phyloP scores from a whole-genome alignment of 164 flowering plant genomes.

The Aristolochia fimbriata region DNA sequence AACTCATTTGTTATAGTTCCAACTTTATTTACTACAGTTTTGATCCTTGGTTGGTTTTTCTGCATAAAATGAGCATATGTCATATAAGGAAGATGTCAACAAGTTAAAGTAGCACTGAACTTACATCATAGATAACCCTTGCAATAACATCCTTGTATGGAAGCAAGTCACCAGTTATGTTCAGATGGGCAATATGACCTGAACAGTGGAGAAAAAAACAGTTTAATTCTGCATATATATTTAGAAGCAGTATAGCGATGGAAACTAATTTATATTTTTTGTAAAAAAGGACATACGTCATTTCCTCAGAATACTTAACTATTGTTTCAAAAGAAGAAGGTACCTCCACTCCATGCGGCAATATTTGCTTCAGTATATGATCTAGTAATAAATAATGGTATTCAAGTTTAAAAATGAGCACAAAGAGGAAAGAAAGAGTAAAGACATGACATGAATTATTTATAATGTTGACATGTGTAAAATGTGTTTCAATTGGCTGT shows the following conservation, averaged over 20 bases:
- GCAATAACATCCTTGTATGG: slow-evolving; percentile 88
- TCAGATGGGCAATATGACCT: slow-evolving; percentile 98
- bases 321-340: slow-evolving; percentile 98
- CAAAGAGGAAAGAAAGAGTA: neutral
- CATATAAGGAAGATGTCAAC: neutral
- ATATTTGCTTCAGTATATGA: slow-evolving; percentile 82
- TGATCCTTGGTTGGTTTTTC: slow-evolving; percentile 93
- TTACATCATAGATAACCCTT: slow-evolving; percentile 92
- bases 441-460: too few relatives aligned
- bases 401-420: too few relatives aligned
- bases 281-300: neutral
- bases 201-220: slow-evolving; percentile 21
- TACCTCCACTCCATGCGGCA: slow-evolving; percentile 82
- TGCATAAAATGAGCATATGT: slow-evolving; percentile 16
- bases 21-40: slow-evolving; percentile 88
- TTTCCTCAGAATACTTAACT: slow-evolving; percentile 50
- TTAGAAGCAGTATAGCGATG: too few relatives aligned
- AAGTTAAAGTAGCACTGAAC: neutral
- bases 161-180: slow-evolving; percentile 76
- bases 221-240: neutral
- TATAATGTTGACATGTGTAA: too few relatives aligned
- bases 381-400: slow-evolving; percentile 28
- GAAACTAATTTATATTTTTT: too few relatives aligned
- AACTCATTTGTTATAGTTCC: slow-evolving; percentile 87
- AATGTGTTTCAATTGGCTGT: too few relatives aligned